Evolutionary conservation across 208 protist species (phyloP), one percentile per base, ranked within the genome.

Genomic region (Phytomonas sp.): DNA sequence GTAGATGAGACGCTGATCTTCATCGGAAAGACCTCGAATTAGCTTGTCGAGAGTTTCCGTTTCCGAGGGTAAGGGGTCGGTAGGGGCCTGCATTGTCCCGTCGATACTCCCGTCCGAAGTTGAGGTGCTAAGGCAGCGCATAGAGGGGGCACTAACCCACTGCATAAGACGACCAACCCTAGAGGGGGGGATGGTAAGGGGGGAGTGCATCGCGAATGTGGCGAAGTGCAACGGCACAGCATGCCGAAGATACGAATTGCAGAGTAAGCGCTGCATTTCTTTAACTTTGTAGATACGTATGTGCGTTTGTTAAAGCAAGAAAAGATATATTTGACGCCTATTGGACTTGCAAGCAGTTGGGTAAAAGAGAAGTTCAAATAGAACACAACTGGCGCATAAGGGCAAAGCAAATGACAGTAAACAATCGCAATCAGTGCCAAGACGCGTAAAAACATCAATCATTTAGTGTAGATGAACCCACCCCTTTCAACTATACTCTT

Each of bases 1-100:
- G 40, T 84, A 13, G 69, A 95, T 93, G 66, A 89, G 78, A 64
- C 70, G 5, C 23, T 84, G 84, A 67, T 95, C 89, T 28, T 84
- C 80, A 0, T 68, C 62, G 1, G 85, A 87, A 20, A 95, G 81
- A 26, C 37, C 59, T 69, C 77, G 71, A 31, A 91, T 65, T 53
- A 80, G 74, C 53, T 85, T 62, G 30, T 62, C 64, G 23, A 89
- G 33, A 7, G 79, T 60, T 4, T 77, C 66, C 8, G 69, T 40
- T 15, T 40, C 56, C 66, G 31, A 33, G 32, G 64, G 28, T 17
- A 56, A 32, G 31, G 31, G 17, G 23, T 72, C 33, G 26, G 67
- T 36, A 23, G 67, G 66, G 40, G 71, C 9, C 26, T 65, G 34
- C 23, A 31, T 51, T 5, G 62, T 59, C 4, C 9, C n/a, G 23